Conservation (phyloP, 1,284 basidiomycete genomes). For the Cystobasidium sp. region DNA sequence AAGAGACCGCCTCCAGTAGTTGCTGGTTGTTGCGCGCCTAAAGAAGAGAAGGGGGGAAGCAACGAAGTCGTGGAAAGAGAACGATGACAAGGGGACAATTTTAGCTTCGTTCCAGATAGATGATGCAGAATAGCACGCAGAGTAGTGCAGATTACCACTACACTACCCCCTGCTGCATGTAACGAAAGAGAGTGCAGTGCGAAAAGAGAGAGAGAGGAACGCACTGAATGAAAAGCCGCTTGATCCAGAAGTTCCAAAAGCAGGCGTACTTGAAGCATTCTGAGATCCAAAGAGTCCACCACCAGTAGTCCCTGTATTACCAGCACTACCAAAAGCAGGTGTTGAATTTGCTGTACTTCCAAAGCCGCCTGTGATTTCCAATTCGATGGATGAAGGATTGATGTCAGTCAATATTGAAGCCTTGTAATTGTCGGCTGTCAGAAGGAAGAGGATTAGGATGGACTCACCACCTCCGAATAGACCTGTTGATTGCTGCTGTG, state of each 20-base stretch:
- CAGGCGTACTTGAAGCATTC: not conserved
- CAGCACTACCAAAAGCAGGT: conserved; percentile 22
- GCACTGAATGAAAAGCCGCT: conserved; percentile 25
- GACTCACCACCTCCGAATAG: conserved; percentile 17
- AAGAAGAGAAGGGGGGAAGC: not conserved
- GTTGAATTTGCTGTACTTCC: conserved; percentile 18
- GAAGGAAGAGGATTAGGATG: not conserved
- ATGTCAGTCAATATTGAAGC: no score
- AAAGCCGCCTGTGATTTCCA: conserved; percentile 6
- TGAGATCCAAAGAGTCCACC: conserved; percentile 22
- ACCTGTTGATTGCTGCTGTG: conserved; percentile 17
- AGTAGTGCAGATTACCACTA: not conserved
- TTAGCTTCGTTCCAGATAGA: not conserved
- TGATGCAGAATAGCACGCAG: not conserved
- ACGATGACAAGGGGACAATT: not conserved
- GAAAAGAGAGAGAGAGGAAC: not conserved
- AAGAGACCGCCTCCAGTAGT: conserved; percentile 28
- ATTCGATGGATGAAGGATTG: not conserved
- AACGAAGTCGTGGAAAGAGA: not conserved
- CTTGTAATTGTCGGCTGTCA: no score
- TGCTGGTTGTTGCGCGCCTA: conserved; percentile 24
- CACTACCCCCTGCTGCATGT: not conserved
- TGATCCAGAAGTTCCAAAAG: conserved; percentile 1
- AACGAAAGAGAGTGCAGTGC: no score
- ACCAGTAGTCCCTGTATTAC: conserved; percentile 2